Conservation (phyloP, 768 basidiomycete genomes). For the Boletus speciosus region DNA sequence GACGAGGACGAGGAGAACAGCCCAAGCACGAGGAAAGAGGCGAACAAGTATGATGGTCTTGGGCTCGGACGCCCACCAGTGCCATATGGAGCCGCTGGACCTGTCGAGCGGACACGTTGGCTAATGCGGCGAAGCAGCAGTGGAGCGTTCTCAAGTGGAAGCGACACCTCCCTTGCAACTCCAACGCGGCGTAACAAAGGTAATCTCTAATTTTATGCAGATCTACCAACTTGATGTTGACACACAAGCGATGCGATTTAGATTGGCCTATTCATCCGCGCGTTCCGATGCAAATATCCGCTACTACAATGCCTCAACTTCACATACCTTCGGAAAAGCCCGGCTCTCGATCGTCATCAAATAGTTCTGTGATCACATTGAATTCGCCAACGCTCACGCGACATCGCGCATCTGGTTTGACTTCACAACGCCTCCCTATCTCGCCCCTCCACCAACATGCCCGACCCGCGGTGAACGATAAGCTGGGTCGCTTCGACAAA, state of each 20-base stretch:
- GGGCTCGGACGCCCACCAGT: conserved; percentile 59
- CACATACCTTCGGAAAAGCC: conserved; percentile 44
- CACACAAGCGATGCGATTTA: conserved; percentile 19
- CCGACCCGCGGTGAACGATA: conserved; percentile 43
- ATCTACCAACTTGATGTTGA: conserved; percentile 1
- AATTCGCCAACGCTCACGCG: conserved; percentile 45
- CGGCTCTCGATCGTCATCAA: conserved; percentile 56
- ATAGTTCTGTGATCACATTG: conserved; percentile 43
- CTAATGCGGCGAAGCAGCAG: conserved; percentile 77
- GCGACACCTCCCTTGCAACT: conserved; percentile 59
- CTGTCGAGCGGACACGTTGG: conserved; percentile 51
- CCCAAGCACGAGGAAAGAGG: conserved; percentile 52
- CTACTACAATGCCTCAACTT: conserved; percentile 38
- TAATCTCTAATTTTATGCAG: conserved; percentile 40
- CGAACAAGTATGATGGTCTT: conserved; percentile 56
- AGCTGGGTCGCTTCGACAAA: conserved; percentile 68
- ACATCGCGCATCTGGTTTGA: conserved; percentile 26
- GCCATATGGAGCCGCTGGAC: conserved; percentile 27
- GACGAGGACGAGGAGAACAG: conserved; percentile 64
- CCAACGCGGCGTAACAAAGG: conserved; percentile 57
- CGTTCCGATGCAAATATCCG: conserved; percentile 46
- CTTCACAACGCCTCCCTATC: conserved; percentile 23
- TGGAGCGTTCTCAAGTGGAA: conserved; percentile 75
- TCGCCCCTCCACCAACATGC: conserved; percentile 19
- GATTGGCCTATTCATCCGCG: conserved; percentile 58